These are phyloP conservation scores for Marchantia polymorpha DNA, from an alignment of 225 moss, liverwort and hornwort species.

Conservation along the genomic window DNA sequence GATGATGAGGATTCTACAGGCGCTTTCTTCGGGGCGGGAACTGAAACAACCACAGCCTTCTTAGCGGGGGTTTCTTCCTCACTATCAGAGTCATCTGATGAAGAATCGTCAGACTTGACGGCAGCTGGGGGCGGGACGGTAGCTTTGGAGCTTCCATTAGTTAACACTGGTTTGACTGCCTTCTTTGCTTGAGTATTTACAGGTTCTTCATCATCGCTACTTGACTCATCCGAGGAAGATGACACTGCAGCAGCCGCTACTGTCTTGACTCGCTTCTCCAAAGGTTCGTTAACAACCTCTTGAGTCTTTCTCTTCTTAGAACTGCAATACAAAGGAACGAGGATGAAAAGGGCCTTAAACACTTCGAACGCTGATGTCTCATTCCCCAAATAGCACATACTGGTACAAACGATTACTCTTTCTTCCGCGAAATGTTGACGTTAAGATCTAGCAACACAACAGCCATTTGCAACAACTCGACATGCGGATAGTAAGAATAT, in stretches of 20 bases:
- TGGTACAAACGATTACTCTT: too few relatives aligned
- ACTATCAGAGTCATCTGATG: constrained; percentile 27
- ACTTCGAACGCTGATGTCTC: neutral
- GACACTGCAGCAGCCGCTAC: neutral
- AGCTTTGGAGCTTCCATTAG: neutral
- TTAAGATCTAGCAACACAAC: too few relatives aligned
- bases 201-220: constrained; percentile 9
- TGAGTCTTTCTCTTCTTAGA: constrained; percentile 37
- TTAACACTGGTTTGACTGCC: neutral
- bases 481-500: too few relatives aligned
- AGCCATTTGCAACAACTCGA: too few relatives aligned
- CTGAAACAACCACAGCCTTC: neutral
- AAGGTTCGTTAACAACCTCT: constrained; percentile 10
- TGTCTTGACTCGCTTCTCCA: constrained; percentile 16
- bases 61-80: constrained; percentile 4
- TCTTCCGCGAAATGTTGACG: too few relatives aligned
- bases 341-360: neutral
- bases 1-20: constrained; percentile 9
- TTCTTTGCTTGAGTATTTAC: constrained; percentile 2
- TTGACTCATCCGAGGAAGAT: constrained; percentile 11
- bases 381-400: too few relatives aligned
- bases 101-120: neutral
- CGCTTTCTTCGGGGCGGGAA: neutral
- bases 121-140: neutral
- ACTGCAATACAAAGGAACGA: constrained; percentile 14